Evolutionary conservation across 768 basidiomycete species (phyloP).

Genomic region (Coprinopsis strossmayeri): DNA sequence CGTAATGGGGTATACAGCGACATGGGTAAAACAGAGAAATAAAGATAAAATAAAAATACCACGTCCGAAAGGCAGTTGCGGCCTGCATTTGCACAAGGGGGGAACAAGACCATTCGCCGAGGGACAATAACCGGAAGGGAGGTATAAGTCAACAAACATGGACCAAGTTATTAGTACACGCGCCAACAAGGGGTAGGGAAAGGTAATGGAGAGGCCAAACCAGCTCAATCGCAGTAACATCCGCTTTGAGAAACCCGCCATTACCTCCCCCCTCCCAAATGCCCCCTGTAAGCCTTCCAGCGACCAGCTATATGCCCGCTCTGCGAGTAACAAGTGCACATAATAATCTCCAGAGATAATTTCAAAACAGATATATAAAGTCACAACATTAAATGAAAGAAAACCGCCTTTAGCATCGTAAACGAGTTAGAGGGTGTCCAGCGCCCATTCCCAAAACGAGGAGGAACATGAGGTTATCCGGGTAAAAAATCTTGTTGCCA

Average conservation of each 20-base stretch:
- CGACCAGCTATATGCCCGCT: not conserved
- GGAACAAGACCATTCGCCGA: not conserved
- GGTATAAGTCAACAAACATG: not conserved
- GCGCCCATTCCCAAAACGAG: not conserved
- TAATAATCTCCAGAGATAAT: not conserved
- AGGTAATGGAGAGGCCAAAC: not conserved
- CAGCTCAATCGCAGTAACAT: conserved; percentile 1
- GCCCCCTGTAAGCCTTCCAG: not conserved
- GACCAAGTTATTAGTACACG: not conserved
- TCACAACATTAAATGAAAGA: not conserved
- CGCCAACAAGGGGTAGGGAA: not conserved
- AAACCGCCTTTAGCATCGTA: not conserved
- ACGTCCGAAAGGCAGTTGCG: not conserved
- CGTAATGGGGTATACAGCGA: not conserved
- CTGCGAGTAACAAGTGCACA: not conserved
- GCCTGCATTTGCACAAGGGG: not conserved
- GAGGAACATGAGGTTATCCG: not conserved
- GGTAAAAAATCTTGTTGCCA: not conserved
- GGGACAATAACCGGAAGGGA: not conserved
- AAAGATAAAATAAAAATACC: not conserved
- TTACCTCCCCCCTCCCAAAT: not conserved
- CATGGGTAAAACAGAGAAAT: too few species aligned
- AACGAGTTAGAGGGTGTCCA: not conserved
- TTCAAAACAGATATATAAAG: not conserved
- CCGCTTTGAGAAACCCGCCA: not conserved